Conservation (phyloP, 2,329 filamentous ascomycete species). For the Lecanicillium sp. region DNA sequence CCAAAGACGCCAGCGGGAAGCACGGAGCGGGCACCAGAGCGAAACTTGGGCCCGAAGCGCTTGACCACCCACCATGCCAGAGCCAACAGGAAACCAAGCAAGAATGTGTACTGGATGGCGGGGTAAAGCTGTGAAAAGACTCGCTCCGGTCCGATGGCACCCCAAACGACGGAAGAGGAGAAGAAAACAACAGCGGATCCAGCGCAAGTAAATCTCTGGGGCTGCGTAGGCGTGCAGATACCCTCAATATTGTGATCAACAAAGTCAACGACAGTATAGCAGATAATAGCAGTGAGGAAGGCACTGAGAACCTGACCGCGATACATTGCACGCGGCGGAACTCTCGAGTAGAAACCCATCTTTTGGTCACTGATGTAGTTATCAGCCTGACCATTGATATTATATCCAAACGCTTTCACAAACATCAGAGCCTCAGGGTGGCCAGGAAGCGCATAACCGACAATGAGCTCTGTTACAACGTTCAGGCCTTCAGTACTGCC, state of each 20-base stretch:
- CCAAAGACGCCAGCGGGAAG: constrained; percentile 9
- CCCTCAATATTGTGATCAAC: constrained; percentile 24
- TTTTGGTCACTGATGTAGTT: constrained; percentile 28
- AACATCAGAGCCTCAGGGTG: constrained; percentile 39
- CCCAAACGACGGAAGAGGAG: constrained; percentile 22
- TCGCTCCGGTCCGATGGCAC: constrained; percentile 19
- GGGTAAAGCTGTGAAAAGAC: constrained; percentile 24
- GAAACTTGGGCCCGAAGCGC: constrained; percentile 42
- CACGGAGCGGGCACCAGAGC: constrained; percentile 1
- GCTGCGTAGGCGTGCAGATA: constrained; percentile 20
- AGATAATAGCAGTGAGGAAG: constrained; percentile 28
- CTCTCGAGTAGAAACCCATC: constrained; percentile 25
- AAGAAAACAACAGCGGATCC: constrained; percentile 24
- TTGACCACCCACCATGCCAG: constrained; percentile 50
- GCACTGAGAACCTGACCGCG: constrained; percentile 34
- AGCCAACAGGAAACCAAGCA: constrained; percentile 18
- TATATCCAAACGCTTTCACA: constrained; percentile 45
- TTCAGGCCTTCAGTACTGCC: constrained; percentile 37
- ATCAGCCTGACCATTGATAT: constrained; percentile 33
- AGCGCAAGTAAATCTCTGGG: constrained; percentile 24
- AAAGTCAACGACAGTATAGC: constrained; percentile 30
- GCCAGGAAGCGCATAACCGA: no score
- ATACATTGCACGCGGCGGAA: constrained; percentile 26
- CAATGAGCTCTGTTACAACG: constrained; percentile 36
- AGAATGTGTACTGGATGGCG: constrained; percentile 10